Percentiles rank a stretch among this genome's conserved stretches.
Conservation (phyloP, 345 rosid species). For the Salix dunnii region DNA sequence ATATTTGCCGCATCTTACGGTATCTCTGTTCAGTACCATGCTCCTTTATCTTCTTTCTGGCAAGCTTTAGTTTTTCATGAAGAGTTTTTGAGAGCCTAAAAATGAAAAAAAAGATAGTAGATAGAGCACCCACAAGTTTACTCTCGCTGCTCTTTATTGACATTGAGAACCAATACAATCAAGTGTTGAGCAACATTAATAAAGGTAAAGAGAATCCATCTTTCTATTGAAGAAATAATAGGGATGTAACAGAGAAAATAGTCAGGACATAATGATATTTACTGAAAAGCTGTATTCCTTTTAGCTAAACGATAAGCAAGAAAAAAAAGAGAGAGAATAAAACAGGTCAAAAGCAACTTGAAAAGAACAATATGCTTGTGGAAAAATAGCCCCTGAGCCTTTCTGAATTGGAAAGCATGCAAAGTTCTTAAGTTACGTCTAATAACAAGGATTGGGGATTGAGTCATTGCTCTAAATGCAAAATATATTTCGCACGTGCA, state of each 20-base stretch:
- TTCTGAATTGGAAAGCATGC: not conserved
- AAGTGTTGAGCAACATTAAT: not conserved
- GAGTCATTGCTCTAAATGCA: not conserved
- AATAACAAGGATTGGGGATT: not conserved
- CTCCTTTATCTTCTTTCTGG: slow-evolving; percentile 49
- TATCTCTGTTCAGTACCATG: slow-evolving; percentile 44
- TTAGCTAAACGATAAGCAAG: not conserved
- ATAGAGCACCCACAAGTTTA: slow-evolving; percentile 5
- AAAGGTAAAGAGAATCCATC: not conserved
- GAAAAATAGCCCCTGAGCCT: not conserved
- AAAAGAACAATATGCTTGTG: not conserved
- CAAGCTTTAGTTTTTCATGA: slow-evolving; percentile 46
- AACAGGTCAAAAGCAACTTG: not conserved
- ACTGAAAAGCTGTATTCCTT: not conserved
- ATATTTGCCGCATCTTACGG: slow-evolving; percentile 48
- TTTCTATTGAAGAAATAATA: not conserved
- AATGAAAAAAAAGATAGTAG: slow-evolving; percentile 9
- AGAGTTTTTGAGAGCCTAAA: slow-evolving; percentile 62
- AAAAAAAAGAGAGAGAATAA: not conserved
- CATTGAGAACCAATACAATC: not conserved
- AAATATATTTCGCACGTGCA: not conserved
- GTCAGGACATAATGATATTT: not conserved
- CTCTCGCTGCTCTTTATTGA: not conserved
- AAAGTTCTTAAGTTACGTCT: not conserved
- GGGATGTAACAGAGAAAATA: not conserved